phyloP scores from a whole-genome alignment of 2,329 filamentous ascomycete genomes.

The Pseudopithomyces chartarum region DNA sequence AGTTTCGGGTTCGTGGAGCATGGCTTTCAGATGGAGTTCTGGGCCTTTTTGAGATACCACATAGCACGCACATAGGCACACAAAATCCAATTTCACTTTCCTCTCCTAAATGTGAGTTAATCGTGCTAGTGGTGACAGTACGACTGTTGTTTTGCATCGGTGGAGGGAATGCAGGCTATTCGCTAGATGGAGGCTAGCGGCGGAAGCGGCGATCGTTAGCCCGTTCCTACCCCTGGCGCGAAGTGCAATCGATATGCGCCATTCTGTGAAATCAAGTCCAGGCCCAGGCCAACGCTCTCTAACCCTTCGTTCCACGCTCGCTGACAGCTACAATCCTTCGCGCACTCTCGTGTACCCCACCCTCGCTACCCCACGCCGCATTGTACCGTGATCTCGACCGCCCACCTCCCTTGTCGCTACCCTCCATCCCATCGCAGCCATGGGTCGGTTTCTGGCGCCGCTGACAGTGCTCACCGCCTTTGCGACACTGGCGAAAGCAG shows the following conservation, averaged over 20 bases:
- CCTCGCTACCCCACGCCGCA: conserved; percentile 1
- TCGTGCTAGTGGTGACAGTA: too few species aligned
- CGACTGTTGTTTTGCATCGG: neutral
- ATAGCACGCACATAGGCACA: conserved; percentile 7
- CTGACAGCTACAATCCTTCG: conserved; percentile 5
- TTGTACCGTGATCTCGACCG: neutral
- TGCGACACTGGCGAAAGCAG: conserved; percentile 53
- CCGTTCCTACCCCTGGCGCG: conserved; percentile 14
- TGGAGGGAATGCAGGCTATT: conserved; percentile 7
- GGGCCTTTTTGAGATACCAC: conserved; percentile 11
- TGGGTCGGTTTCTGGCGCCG: conserved; percentile 33
- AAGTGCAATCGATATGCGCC: conserved; percentile 26
- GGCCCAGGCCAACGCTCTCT: conserved; percentile 3
- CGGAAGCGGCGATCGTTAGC: conserved; percentile 10
- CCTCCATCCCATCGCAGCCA: conserved; percentile 16
- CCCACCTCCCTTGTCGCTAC: conserved; percentile 22
- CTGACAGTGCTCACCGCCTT: conserved; percentile 43
- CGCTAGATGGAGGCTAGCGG: conserved; percentile 2
- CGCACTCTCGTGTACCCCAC: conserved; percentile 4
- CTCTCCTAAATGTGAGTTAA: neutral
- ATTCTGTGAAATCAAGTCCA: conserved; percentile 22
- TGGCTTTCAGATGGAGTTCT: conserved; percentile 5
- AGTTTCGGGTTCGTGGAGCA: neutral
- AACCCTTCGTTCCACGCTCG: neutral
- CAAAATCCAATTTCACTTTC: neutral